Evolutionary conservation across 495 filamentous ascomycete species (phyloP), one percentile per base, ranked within the genome.

Genomic region (Rostrohypoxylon terebratum): DNA sequence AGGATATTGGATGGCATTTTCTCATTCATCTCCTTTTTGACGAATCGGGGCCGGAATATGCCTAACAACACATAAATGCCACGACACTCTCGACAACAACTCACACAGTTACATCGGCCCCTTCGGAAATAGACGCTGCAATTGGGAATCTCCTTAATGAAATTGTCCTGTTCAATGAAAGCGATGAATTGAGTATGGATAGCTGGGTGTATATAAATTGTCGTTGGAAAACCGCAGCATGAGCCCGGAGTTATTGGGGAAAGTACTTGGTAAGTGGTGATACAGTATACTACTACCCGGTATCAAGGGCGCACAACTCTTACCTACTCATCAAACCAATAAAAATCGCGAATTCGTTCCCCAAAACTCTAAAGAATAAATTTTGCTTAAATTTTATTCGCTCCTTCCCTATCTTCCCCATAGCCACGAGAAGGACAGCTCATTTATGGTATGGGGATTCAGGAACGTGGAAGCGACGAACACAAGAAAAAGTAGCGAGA

Each of bases 21-120:
- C 2, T 48, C 11, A n/a, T 18, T 59, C 20, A 63, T 53, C 40
- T 25, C 23, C 8, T 28, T 28, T 31, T 53, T 13, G 45, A 58
- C 69, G 63, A 58, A 66, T 71, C 4, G 45, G 55, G 14, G 31
- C 13, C 11, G 40, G 4, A 50, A 4, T 23, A 23, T 58, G 33
- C 42, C 63, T 14, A 59, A 59, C 28, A n/a, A 57, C 33, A 20
- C 47, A n/a, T n/a, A 28, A 48, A 44, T 53, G 40, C 14, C 20
- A 61, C 42, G 59, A 53, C 16, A 23, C 1, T 11, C 33, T 28
- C 53, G 60, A 47, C 59, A 65, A 66, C 21, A 36, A 16, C 18
- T 68, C 65, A 50, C 47, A 55, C 18, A 73, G 60, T 73, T 73
- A 73, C 71, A 73, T 73, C 31, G 51, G 44, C 36, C 20, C 59